Percentiles rank a stretch among this genome's conserved stretches.
Evolutionary conservation across 495 filamentous ascomycete species (phyloP).

Genomic region (Penicillium maclennaniae): DNA sequence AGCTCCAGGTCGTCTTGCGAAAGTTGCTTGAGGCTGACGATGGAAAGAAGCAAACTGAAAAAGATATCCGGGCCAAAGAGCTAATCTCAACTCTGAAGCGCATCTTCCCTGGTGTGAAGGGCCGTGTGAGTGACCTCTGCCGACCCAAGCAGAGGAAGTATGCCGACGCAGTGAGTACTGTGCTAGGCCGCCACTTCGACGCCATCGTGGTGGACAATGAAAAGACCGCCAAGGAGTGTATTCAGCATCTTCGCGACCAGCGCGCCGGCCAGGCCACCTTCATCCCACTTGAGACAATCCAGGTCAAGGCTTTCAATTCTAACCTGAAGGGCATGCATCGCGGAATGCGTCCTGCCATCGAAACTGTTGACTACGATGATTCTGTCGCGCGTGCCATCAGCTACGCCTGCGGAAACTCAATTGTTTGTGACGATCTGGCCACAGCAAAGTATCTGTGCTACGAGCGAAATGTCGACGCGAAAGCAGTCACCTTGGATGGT

Average conservation of each 20-base stretch:
- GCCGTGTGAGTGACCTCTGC: slow-evolving; percentile 86
- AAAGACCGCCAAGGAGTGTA: slow-evolving; percentile 89
- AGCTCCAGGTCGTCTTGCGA: slow-evolving; percentile 71
- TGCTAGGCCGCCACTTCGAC: slow-evolving; percentile 89
- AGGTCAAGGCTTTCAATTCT: slow-evolving; percentile 81
- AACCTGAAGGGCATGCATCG: slow-evolving; percentile 85
- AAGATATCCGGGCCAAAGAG: slow-evolving; percentile 71
- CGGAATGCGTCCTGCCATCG: slow-evolving; percentile 84
- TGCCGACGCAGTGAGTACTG: slow-evolving; percentile 85
- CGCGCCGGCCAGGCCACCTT: slow-evolving; percentile 82
- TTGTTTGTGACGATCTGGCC: slow-evolving; percentile 84
- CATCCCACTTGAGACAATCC: slow-evolving; percentile 94
- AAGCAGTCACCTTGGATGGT: slow-evolving; percentile 89
- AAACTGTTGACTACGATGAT: slow-evolving; percentile 91
- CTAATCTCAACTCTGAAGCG: slow-evolving; percentile 81
- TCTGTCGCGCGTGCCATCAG: slow-evolving; percentile 85
- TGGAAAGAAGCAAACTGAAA: slow-evolving; percentile 77
- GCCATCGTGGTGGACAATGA: slow-evolving; percentile 95
- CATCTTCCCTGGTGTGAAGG: slow-evolving; percentile 86
- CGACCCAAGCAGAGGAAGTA: slow-evolving; percentile 96
- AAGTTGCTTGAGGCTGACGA: slow-evolving; percentile 80
- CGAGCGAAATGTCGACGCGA: slow-evolving; percentile 77
- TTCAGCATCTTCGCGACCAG: slow-evolving; percentile 90
- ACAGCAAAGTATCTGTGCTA: slow-evolving; percentile 90
- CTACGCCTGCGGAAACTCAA: slow-evolving; percentile 92